Percentiles rank a stretch among this genome's conserved stretches.
Conservation (phyloP, 768 basidiomycete species). For the Suillus cothurnatus region DNA sequence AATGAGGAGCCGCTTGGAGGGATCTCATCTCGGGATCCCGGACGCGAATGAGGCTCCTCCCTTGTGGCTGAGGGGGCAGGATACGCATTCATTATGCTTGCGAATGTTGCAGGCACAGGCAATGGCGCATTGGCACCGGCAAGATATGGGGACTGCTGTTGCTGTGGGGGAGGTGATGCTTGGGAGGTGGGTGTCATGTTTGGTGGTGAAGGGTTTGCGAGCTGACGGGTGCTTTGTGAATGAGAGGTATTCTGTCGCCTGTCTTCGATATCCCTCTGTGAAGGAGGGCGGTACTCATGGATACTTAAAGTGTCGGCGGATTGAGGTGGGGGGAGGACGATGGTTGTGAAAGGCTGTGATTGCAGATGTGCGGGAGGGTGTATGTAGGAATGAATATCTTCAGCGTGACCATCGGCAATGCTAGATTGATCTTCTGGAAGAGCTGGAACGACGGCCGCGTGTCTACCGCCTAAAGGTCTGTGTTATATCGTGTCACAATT, state of each 20-base stretch:
- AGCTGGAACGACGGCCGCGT: conserved; percentile 81
- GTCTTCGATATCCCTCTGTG: conserved; percentile 19
- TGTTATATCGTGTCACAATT: conserved; percentile 35
- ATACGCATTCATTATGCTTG: conserved; percentile 75
- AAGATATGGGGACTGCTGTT: conserved; percentile 25
- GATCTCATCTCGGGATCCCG: conserved; percentile 29
- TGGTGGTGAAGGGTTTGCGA: conserved; percentile 25
- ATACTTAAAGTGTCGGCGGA: conserved; percentile 31
- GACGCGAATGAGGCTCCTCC: conserved; percentile 29
- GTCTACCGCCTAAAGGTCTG: conserved; percentile 78
- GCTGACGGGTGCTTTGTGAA: conserved; percentile 16
- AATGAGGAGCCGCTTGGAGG: background rate
- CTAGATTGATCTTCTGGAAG: conserved; percentile 66
- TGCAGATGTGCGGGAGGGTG: conserved; percentile 24
- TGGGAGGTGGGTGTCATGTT: conserved; percentile 18
- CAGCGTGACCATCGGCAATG: conserved; percentile 20
- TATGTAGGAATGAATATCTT: conserved; percentile 25
- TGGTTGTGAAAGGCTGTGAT: conserved; percentile 32
- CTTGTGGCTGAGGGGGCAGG: conserved; percentile 37
- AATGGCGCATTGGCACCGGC: conserved; percentile 18
- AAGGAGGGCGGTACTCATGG: conserved; percentile 34
- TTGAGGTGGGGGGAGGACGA: conserved; percentile 32
- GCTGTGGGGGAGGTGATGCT: conserved; percentile 24
- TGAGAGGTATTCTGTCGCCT: conserved; percentile 22
- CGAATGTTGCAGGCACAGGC: conserved; percentile 56